These are phyloP conservation scores for Bruguiera sexangula DNA, from an alignment of 345 rosid species.

Conservation along the genomic window DNA sequence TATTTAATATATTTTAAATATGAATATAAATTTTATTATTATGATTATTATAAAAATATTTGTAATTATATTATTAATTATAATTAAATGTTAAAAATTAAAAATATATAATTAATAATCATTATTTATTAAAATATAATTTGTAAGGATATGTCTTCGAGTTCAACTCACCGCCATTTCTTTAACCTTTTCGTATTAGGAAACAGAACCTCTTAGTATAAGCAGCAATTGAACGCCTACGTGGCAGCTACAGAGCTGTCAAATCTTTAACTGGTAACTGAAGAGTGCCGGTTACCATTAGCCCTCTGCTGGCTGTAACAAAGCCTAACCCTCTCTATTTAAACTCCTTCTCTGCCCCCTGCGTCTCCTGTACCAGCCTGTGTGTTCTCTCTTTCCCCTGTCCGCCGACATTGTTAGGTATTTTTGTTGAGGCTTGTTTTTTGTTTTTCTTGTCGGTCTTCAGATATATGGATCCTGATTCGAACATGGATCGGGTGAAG, in stretches of 20 bases:
- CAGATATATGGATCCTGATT: background rate
- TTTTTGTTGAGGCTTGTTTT: no score
- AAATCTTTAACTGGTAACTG: constrained; percentile 24
- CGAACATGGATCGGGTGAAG: constrained; percentile 17
- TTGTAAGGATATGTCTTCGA: background rate
- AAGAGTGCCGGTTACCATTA: constrained; percentile 12
- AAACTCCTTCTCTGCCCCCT: background rate
- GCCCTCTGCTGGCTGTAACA: constrained; percentile 24
- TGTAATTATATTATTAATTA: no score
- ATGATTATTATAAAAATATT: no score
- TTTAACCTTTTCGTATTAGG: background rate
- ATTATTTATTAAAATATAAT: background rate
- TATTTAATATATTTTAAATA: no score
- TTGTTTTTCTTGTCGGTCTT: background rate
- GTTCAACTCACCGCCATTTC: background rate
- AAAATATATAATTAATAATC: no score
- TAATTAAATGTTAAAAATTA: no score
- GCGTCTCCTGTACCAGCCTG: background rate
- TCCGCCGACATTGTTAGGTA: no score
- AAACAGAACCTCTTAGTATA: constrained; percentile 10
- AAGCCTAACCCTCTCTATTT: constrained; percentile 20
- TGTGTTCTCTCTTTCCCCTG: background rate
- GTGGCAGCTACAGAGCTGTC: constrained; percentile 36
- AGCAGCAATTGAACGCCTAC: constrained; percentile 17
- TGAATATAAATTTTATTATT: no score